Evolutionary conservation across 2,329 filamentous ascomycete species (phyloP).

Genomic region (Aspergillus sp.): DNA sequence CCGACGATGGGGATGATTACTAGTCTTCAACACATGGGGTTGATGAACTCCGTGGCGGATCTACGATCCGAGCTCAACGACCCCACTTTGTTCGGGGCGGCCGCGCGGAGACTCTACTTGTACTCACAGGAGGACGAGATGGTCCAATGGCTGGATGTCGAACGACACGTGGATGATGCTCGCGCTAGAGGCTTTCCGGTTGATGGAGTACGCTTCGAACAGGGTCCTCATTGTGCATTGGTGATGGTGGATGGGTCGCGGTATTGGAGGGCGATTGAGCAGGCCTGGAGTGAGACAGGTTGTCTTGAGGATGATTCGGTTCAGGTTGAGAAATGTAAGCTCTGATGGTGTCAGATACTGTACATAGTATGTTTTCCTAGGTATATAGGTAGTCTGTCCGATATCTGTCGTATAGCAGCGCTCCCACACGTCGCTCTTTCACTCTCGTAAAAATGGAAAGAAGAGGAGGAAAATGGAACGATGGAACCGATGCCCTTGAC

Average conservation of each 20-base stretch:
- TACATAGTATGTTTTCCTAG: neutral
- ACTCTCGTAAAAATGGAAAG: no score
- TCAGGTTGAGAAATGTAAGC: neutral
- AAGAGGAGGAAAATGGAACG: no score
- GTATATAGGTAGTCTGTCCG: neutral
- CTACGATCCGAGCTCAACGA: conserved; percentile 18
- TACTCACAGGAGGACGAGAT: conserved; percentile 19
- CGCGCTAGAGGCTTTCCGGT: conserved; percentile 9
- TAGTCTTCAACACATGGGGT: conserved; percentile 10
- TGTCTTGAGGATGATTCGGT: neutral
- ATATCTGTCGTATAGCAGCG: no score
- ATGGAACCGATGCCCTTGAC: no score
- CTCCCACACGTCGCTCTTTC: no score
- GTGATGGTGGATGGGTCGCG: conserved; percentile 15
- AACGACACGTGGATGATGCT: conserved; percentile 17
- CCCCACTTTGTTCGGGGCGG: conserved; percentile 12
- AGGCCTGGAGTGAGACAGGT: conserved; percentile 11
- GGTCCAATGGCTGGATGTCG: conserved; percentile 20
- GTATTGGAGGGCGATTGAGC: conserved; percentile 17
- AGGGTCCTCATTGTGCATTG: conserved; percentile 19
- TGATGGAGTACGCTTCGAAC: conserved; percentile 15
- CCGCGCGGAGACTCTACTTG: conserved; percentile 16
- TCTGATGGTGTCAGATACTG: neutral
- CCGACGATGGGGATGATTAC: conserved; percentile 14
- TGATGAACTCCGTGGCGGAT: conserved; percentile 13